A percentile compares a stretch with the other conserved stretches of the same genome.
Evolutionary conservation across 2,329 filamentous ascomycete genomes (phyloP).

Genomic region (Huntiella abstrusa): DNA sequence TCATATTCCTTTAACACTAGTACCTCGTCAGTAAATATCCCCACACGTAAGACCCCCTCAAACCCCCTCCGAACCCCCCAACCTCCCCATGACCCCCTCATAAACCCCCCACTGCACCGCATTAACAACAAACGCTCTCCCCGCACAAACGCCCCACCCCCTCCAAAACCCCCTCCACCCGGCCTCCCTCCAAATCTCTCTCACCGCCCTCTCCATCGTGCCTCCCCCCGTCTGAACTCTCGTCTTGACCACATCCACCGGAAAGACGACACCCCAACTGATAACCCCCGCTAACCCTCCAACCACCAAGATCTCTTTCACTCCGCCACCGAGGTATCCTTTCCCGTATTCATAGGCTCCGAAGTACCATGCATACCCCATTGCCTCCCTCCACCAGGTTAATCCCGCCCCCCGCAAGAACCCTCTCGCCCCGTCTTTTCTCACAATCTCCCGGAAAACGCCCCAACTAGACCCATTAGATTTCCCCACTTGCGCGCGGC

Average conservation of each 20-base stretch:
- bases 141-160: slow-evolving; percentile 21
- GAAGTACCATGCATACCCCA: slow-evolving; percentile 97
- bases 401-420: slow-evolving; percentile 67
- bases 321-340: slow-evolving; percentile 28
- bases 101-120: no score
- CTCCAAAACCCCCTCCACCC: slow-evolving; percentile 46
- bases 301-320: slow-evolving; percentile 43
- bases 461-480: slow-evolving; percentile 36
- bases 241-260: slow-evolving; percentile 83
- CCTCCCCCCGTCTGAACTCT: slow-evolving; percentile 50
- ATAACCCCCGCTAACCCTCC: slow-evolving; percentile 74
- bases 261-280: slow-evolving; percentile 82
- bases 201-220: slow-evolving; percentile 40
- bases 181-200: slow-evolving; percentile 42
- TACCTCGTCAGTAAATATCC: no score
- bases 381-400: slow-evolving; percentile 64
- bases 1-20: no score
- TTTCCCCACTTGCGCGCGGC: slow-evolving; percentile 51
- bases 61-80: no score
- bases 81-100: no score
- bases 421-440: slow-evolving; percentile 40
- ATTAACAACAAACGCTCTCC: no score
- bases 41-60: no score
- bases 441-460: slow-evolving; percentile 43
- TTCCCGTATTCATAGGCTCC: slow-evolving; percentile 70